A percentile compares a stretch with the other conserved stretches of the same genome.
phyloP scores from a whole-genome alignment of 164 flowering plant genomes.

The Stephania cephalantha region DNA sequence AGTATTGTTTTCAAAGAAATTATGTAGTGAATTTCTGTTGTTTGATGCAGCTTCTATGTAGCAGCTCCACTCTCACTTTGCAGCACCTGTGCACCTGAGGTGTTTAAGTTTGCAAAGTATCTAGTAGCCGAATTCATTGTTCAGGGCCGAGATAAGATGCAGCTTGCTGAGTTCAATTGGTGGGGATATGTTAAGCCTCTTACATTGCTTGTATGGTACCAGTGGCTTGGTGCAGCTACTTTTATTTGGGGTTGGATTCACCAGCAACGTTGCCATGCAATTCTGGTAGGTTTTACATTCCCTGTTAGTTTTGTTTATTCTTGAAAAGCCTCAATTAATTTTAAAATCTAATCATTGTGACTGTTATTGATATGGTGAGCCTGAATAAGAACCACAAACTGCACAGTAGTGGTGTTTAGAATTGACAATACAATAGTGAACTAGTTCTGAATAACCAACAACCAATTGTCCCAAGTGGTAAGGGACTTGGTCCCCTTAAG shows the following conservation, averaged over 20 bases:
- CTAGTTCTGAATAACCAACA: background rate
- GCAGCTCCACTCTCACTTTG: conserved; percentile 87
- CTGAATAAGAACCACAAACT: background rate
- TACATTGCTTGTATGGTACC: conserved; percentile 47
- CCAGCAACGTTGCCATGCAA: conserved; percentile 72
- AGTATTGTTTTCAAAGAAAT: background rate
- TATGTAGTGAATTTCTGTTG: conserved; percentile 12
- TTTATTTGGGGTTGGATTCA: conserved; percentile 89
- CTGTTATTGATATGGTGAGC: background rate
- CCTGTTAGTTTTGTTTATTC: no score
- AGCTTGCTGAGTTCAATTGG: conserved; percentile 35
- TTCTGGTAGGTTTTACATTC: conserved; percentile 53
- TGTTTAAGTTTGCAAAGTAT: conserved; percentile 29
- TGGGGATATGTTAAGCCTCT: conserved; percentile 50
- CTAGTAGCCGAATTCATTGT: conserved; percentile 42
- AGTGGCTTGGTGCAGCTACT: conserved; percentile 67
- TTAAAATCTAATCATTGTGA: background rate
- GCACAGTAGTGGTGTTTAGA: background rate
- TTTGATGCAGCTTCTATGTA: conserved; percentile 55
- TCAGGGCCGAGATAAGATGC: conserved; percentile 40
- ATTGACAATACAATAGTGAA: background rate
- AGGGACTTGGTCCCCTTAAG: no score
- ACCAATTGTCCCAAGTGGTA: no score
- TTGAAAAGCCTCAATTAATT: no score
- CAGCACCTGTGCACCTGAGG: conserved; percentile 44